Percentiles rank a stretch among this genome's conserved stretches.
These are phyloP conservation scores for Exophiala sideris DNA, from an alignment of 2,329 filamentous ascomycete genomes.

Conservation along the genomic window DNA sequence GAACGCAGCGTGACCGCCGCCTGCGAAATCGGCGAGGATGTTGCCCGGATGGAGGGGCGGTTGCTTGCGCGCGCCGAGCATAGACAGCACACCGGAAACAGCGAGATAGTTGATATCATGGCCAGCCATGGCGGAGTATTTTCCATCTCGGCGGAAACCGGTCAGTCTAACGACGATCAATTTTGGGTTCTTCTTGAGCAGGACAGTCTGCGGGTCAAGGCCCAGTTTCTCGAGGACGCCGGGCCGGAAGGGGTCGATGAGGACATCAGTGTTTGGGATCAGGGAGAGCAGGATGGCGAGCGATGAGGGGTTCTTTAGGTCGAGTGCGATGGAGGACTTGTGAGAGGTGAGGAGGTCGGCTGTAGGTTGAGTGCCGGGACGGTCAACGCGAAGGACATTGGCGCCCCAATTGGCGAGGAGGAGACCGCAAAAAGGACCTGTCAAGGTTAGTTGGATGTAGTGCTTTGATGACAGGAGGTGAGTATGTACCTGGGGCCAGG, in stretches of 20 bases:
- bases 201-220: constrained; percentile 64
- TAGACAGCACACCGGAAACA: constrained; percentile 71
- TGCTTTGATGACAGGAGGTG: not conserved
- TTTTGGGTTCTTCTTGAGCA: constrained; percentile 66
- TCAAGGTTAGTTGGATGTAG: not conserved
- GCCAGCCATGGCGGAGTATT: constrained; percentile 82
- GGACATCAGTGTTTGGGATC: constrained; percentile 63
- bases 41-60: constrained; percentile 78
- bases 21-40: constrained; percentile 85
- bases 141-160: constrained; percentile 82
- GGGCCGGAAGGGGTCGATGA: constrained; percentile 92
- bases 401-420: constrained; percentile 88
- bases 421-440: constrained; percentile 83
- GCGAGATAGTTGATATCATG: constrained; percentile 97
- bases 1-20: constrained; percentile 78
- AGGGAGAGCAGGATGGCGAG: constrained; percentile 65
- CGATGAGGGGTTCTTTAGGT: constrained; percentile 73
- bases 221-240: constrained; percentile 83
- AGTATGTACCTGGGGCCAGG: constrained; percentile 57
- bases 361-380: constrained; percentile 49
- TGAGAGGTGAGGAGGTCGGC: constrained; percentile 72
- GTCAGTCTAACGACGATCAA: constrained; percentile 84
- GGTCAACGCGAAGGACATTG: constrained; percentile 81
- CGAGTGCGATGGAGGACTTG: constrained; percentile 73
- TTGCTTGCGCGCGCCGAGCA: constrained; percentile 65